phyloP scores from a whole-genome alignment of 805 yeast genomes.

The Cyberlindnera euphorbiae region DNA sequence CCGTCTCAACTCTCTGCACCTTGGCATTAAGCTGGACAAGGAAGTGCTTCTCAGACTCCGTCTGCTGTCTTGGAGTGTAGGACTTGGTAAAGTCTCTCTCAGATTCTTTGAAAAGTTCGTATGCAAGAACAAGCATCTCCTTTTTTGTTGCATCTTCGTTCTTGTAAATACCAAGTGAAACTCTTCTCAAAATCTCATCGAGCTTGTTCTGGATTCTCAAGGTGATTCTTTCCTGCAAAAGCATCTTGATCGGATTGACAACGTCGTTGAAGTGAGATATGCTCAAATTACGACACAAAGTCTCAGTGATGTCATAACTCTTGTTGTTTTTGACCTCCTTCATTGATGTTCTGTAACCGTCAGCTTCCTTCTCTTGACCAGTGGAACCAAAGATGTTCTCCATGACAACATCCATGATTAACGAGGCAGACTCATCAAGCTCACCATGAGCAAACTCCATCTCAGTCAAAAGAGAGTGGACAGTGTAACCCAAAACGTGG shows the following conservation, averaged over 20 bases:
- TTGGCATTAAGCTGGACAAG: constrained; percentile 67
- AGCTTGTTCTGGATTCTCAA: constrained; percentile 67
- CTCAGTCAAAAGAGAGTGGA: constrained; percentile 64
- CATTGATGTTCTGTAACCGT: constrained; percentile 79
- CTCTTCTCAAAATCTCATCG: constrained; percentile 72
- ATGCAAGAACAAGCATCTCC: constrained; percentile 65
- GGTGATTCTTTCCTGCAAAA: constrained; percentile 60
- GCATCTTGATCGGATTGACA: constrained; percentile 61
- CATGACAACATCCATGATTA: constrained; percentile 73
- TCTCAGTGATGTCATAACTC: constrained; percentile 82
- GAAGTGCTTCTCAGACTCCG: constrained; percentile 59
- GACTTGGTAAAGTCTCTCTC: constrained; percentile 23
- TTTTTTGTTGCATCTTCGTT: constrained; percentile 56
- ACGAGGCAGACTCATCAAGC: constrained; percentile 57
- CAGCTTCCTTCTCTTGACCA: constrained; percentile 92
- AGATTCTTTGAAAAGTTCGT: constrained; percentile 62
- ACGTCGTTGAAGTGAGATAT: constrained; percentile 52
- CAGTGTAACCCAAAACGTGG: constrained; percentile 85
- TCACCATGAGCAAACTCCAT: constrained; percentile 63
- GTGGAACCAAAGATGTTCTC: constrained; percentile 90
- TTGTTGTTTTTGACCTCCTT: constrained; percentile 88
- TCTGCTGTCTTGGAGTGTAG: constrained; percentile 21
- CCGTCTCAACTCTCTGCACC: constrained; percentile 47
- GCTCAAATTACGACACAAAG: constrained; percentile 60
- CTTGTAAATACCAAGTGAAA: constrained; percentile 71